Evolutionary conservation across 2,329 filamentous ascomycete genomes (phyloP), one percentile per base, ranked within the genome.

Genomic region (Epichloe hybrida): DNA sequence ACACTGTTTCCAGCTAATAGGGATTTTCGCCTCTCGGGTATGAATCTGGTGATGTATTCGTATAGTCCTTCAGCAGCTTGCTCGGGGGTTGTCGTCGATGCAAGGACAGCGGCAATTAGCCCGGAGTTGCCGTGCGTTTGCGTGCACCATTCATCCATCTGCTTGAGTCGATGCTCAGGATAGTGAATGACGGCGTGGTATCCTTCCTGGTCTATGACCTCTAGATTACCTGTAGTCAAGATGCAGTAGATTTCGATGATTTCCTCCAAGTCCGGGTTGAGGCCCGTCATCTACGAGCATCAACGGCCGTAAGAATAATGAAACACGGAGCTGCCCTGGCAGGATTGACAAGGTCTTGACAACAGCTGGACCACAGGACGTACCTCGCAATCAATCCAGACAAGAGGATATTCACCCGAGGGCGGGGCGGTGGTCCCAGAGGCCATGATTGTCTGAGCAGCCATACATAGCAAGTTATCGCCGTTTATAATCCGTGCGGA

Each of bases 201-300:
- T 57, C 91, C 91, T 35, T 75, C 66, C 23, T 81, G 71, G 53
- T 95, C 88, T 27, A 95, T 69, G 36, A 94, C 66, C 52, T 86
- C 77, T 20, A 98, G 78, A 54, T 88, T 73, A 49, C 81, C 77
- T 58, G 90, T 86, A 7, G 93, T 98, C 64, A 98, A 79, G 67
- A 94, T 84, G 70, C 90, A 96, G 67, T 85, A 91, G 52, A 97
- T 85, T 61, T 95, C 89, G 62, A 97, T 81, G 61, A 97, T 93
- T 51, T 83, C 82, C 63, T 97, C 91, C 35, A 73, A 80, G 53
- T 86, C 79, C 2, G 83, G 75, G 66, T 95, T 76, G 17, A 71
- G 61, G 11, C 69, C 69, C n/a, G 69, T 97, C 93, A 98, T 98
- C 88, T 95, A 58, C 20, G 34, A 23, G 20, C 12, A 51, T 13